These are phyloP conservation scores for Penicillium cataractarum DNA, from an alignment of 495 filamentous ascomycete species.

Conservation along the genomic window DNA sequence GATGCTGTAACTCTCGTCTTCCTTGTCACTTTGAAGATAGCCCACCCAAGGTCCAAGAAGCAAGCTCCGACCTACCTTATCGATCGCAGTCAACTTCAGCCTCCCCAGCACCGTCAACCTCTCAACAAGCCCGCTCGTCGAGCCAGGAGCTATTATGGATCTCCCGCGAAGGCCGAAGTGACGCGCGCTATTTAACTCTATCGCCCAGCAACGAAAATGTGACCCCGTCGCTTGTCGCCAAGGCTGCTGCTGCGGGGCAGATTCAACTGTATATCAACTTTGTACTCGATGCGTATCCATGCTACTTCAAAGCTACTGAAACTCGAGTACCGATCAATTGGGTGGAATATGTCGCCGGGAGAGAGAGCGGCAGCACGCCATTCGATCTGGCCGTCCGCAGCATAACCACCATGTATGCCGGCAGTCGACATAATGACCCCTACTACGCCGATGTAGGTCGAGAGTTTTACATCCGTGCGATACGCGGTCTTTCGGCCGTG, in stretches of 20 bases:
- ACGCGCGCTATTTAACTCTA: constrained; percentile 12
- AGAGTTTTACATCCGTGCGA: constrained; percentile 27
- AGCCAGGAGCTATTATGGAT: background rate
- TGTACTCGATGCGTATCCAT: constrained; percentile 30
- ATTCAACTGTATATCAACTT: constrained; percentile 34
- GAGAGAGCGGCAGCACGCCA: constrained; percentile 18
- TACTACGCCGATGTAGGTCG: constrained; percentile 24
- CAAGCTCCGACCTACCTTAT: constrained; percentile 26
- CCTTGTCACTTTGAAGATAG: constrained; percentile 28
- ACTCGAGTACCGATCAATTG: constrained; percentile 34
- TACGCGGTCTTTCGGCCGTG: constrained; percentile 24
- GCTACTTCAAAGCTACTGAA: constrained; percentile 34
- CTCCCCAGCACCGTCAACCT: constrained; percentile 11
- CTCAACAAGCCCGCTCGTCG: constrained; percentile 4
- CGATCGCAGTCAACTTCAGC: constrained; percentile 23
- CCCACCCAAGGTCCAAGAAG: constrained; percentile 24
- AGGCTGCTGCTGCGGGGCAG: constrained; percentile 29
- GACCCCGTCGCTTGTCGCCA: constrained; percentile 31
- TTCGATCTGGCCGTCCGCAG: constrained; percentile 36
- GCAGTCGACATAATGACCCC: constrained; percentile 26
- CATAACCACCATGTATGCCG: constrained; percentile 32
- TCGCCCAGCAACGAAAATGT: constrained; percentile 28
- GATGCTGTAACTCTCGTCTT: constrained; percentile 31
- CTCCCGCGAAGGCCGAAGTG: constrained; percentile 10
- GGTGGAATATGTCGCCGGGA: constrained; percentile 30